A percentile compares a stretch with the other conserved stretches of the same genome.
Evolutionary conservation across 805 yeast species (phyloP).

Genomic region (Starmerella vaccinii): DNA sequence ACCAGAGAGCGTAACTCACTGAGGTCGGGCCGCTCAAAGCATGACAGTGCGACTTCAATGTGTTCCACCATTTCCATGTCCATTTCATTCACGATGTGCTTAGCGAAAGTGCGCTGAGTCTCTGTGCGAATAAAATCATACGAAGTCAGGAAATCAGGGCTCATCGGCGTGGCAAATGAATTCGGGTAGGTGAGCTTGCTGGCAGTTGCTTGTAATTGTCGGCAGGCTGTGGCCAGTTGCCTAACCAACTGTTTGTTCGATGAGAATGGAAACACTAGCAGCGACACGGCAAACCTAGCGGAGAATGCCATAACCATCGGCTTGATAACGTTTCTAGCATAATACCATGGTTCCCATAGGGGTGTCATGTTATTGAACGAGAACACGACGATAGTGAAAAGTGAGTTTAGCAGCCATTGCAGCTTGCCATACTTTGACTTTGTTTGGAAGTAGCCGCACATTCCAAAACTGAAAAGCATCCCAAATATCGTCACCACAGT

Average conservation of each 20-base stretch:
- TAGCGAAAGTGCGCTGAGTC: conserved; percentile 15
- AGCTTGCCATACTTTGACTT: conserved; percentile 20
- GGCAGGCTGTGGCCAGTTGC: conserved; percentile 19
- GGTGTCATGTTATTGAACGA: conserved; percentile 24
- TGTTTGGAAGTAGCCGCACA: conserved; percentile 20
- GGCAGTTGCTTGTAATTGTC: background rate
- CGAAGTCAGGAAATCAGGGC: conserved; percentile 8
- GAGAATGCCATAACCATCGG: conserved; percentile 27
- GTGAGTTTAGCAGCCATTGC: conserved; percentile 25
- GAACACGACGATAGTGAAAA: conserved; percentile 22
- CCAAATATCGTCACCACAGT: conserved; percentile 26
- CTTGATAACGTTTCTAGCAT: conserved; percentile 21
- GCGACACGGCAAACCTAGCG: conserved; percentile 20
- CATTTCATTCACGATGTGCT: conserved; percentile 18
- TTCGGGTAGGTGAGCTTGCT: conserved; percentile 2
- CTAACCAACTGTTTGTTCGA: conserved; percentile 23
- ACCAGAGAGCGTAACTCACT: conserved; percentile 24
- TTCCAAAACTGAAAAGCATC: conserved; percentile 19
- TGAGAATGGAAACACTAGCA: conserved; percentile 27
- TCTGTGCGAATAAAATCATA: conserved; percentile 13
- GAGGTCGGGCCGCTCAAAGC: conserved; percentile 25
- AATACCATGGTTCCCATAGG: conserved; percentile 23
- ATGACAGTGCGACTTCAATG: conserved; percentile 25
- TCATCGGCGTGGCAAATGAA: conserved; percentile 15
- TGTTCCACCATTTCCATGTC: conserved; percentile 19